Conservation (phyloP, 1,284 basidiomycete genomes). For the Heterobasidion occidentale region DNA sequence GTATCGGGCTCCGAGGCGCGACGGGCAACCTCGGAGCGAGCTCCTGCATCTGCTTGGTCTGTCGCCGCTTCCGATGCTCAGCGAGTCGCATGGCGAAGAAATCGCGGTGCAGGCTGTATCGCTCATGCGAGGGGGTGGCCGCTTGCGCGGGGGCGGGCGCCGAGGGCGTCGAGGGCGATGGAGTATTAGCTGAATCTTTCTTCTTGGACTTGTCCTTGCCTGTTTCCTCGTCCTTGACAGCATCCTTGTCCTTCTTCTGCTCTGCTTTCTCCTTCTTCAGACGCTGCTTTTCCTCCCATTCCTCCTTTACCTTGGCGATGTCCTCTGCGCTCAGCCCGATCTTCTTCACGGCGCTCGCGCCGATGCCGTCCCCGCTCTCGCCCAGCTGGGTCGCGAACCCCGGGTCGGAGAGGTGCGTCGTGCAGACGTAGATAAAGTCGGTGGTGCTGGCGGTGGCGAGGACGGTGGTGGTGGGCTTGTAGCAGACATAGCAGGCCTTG, state of each 20-base stretch:
- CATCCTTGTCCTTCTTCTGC: slow-evolving; percentile 33
- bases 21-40: slow-evolving; percentile 30
- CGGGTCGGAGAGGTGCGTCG: slow-evolving; percentile 56
- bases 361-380: slow-evolving; percentile 27
- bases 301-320: slow-evolving; percentile 64
- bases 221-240: slow-evolving; percentile 3
- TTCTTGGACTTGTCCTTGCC: slow-evolving; percentile 10
- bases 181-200: not conserved
- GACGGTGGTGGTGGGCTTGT: slow-evolving; percentile 65
- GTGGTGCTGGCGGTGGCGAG: slow-evolving; percentile 65
- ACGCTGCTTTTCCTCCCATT: slow-evolving; percentile 67
- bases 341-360: slow-evolving; percentile 18
- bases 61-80: slow-evolving; percentile 30
- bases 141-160: slow-evolving; percentile 14
- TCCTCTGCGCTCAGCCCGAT: slow-evolving; percentile 44
- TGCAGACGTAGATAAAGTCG: slow-evolving; percentile 74
- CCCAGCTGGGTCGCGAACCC: slow-evolving; percentile 59
- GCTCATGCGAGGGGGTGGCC: slow-evolving; percentile 22
- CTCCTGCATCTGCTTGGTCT: slow-evolving; percentile 27
- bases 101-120: slow-evolving; percentile 32
- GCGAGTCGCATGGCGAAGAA: slow-evolving; percentile 30
- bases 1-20: slow-evolving; percentile 19
- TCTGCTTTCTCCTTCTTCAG: slow-evolving; percentile 46
- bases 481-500: slow-evolving; percentile 66
- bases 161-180: slow-evolving; percentile 9